Evolutionary conservation across 306 rosid genomes (phyloP).

Genomic region (Cicer pinnatifidum): DNA sequence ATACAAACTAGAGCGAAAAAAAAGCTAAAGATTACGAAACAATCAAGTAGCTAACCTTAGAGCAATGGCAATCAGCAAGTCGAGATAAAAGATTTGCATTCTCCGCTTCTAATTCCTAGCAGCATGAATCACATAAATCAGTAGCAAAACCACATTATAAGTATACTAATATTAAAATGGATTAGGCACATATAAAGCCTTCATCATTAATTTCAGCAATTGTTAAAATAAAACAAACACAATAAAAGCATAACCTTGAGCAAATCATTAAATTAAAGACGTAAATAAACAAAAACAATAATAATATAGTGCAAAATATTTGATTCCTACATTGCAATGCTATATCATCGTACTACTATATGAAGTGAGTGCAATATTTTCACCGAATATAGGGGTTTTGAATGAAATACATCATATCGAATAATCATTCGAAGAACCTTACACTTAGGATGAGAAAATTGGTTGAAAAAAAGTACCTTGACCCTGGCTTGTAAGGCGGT

Average conservation of each 20-base stretch:
- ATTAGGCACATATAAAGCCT: slow-evolving; percentile 8
- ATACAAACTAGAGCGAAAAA: slow-evolving; percentile 19
- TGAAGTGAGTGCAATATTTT: background rate
- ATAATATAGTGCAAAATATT: slow-evolving; percentile 1
- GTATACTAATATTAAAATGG: background rate
- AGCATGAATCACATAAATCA: slow-evolving; percentile 28
- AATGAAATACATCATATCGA: background rate
- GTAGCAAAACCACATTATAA: slow-evolving; percentile 12
- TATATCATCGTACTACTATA: background rate
- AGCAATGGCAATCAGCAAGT: slow-evolving; percentile 57
- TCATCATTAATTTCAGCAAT: background rate
- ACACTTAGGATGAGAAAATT: slow-evolving; percentile 2
- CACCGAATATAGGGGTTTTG: background rate
- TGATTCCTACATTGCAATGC: background rate
- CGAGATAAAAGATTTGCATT: slow-evolving; percentile 65
- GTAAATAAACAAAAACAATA: background rate
- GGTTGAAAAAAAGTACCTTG: slow-evolving; percentile 53
- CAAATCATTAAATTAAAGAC: background rate
- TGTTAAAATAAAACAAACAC: background rate
- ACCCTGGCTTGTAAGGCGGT: slow-evolving; percentile 58
- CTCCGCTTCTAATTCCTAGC: slow-evolving; percentile 72
- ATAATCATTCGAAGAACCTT: background rate
- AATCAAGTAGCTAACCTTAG: slow-evolving; percentile 55
- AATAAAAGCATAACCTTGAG: slow-evolving; percentile 14
- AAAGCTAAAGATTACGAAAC: background rate